These are phyloP conservation scores for Podospora pseudoanserina DNA, from an alignment of 495 filamentous ascomycete genomes.

Conservation along the genomic window DNA sequence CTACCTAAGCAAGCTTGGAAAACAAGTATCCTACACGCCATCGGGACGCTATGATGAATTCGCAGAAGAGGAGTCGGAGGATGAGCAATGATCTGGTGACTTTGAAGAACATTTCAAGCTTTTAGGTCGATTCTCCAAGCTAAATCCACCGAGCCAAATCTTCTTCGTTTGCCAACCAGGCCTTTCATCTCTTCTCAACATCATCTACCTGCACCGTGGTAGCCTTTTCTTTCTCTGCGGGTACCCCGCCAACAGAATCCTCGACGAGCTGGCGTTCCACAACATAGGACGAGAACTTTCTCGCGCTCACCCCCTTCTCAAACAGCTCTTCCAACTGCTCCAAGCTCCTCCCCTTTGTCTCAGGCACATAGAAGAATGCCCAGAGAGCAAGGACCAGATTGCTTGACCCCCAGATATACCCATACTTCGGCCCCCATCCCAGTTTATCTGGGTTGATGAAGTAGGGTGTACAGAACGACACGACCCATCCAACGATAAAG, in stretches of 20 bases:
- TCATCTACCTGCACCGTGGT: slow-evolving; percentile 7
- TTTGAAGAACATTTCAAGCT: not conserved
- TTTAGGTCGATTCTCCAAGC: not conserved
- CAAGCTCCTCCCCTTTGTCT: slow-evolving; percentile 54
- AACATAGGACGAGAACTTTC: slow-evolving; percentile 33
- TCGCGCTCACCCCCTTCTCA: slow-evolving; percentile 35
- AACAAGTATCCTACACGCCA: not conserved
- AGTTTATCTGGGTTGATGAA: slow-evolving; percentile 49
- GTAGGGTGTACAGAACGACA: slow-evolving; percentile 45
- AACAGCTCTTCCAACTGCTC: slow-evolving; percentile 56
- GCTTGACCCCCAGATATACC: slow-evolving; percentile 50
- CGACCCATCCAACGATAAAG: slow-evolving; percentile 45
- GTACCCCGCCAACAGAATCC: not conserved
- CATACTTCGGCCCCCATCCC: slow-evolving; percentile 50
- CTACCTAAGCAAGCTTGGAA: slow-evolving; percentile 5
- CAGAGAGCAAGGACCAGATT: slow-evolving; percentile 46
- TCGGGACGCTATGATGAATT: not conserved
- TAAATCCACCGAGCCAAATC: not conserved
- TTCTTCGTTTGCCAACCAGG: not conserved
- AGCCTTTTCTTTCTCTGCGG: not conserved
- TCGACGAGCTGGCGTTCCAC: slow-evolving; percentile 28
- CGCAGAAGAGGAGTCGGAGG: not conserved
- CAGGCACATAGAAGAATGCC: slow-evolving; percentile 45
- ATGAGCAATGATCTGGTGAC: not conserved
- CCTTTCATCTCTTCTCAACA: slow-evolving; percentile 9